Conservation (phyloP, 192 early-diverging fungal genomes). For the Umbelopsis isabellina region DNA sequence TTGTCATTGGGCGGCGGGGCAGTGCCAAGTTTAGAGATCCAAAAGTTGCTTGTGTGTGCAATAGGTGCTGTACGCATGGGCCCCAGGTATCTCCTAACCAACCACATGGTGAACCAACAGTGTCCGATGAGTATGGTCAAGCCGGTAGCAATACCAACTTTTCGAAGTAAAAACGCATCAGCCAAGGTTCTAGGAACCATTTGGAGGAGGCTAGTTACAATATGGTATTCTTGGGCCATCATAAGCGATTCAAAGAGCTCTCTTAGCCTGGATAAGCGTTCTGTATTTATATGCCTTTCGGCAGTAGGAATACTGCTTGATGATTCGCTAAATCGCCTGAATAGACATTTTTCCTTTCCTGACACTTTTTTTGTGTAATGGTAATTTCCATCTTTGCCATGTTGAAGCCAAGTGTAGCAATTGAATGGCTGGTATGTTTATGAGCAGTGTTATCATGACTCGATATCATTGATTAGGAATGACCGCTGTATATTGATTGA, state of each 20-base stretch:
- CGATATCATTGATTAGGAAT: too few relatives aligned
- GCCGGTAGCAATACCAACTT: neutral
- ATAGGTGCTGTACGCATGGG: constrained; percentile 19
- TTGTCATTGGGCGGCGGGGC: constrained; percentile 35
- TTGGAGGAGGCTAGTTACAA: neutral
- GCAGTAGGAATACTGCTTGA: neutral
- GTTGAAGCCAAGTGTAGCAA: too few relatives aligned
- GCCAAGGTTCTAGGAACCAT: neutral
- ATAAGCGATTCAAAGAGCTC: too few relatives aligned
- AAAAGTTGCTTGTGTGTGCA: constrained; percentile 23
- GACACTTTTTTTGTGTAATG: neutral
- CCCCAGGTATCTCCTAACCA: constrained; percentile 19
- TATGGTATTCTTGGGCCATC: neutral
- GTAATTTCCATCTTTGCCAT: too few relatives aligned
- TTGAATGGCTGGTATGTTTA: too few relatives aligned
- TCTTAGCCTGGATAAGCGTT: neutral
- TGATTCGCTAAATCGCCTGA: constrained; percentile 10
- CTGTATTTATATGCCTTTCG: neutral
- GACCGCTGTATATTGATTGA: too few relatives aligned
- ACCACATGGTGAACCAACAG: neutral
- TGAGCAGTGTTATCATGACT: too few relatives aligned
- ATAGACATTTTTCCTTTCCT: neutral
- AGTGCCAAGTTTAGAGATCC: constrained; percentile 28
- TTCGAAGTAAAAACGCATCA: neutral
- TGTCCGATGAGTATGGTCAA: neutral